Conservation (phyloP, 225 moss, liverwort and hornwort species). For the Takakia lepidozioides region DNA sequence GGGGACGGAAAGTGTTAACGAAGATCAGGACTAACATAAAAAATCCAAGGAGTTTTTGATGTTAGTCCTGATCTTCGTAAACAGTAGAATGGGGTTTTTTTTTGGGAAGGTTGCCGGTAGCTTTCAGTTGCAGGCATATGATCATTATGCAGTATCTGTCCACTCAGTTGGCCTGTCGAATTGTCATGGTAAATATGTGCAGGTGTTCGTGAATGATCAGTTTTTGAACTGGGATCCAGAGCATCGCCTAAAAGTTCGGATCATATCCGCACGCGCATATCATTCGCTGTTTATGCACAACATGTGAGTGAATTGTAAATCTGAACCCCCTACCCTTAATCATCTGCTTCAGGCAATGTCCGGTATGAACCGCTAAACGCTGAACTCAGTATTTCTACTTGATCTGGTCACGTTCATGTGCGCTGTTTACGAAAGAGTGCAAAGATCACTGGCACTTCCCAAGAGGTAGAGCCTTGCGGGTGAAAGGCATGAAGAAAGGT, state of each 20-base stretch:
- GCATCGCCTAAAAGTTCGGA: constrained; percentile 92
- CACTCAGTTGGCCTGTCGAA: too few species aligned
- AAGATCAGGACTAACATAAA: too few species aligned
- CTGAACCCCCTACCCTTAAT: constrained; percentile 2
- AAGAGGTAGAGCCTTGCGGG: constrained; percentile 5
- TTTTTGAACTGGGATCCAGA: constrained; percentile 95
- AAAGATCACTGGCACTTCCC: constrained; percentile 8
- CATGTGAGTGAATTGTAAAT: constrained; percentile 56
- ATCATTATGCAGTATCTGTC: too few species aligned
- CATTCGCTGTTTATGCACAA: constrained; percentile 98
- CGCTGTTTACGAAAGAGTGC: constrained; percentile 5
- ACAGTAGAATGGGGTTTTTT: too few species aligned
- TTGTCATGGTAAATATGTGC: constrained; percentile 7
- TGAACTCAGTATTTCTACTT: constrained; percentile 8
- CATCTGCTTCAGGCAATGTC: constrained; percentile 14
- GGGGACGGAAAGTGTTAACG: too few species aligned
- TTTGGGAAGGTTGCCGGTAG: too few species aligned
- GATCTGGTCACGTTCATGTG: constrained; percentile 5
- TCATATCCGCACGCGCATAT: constrained; percentile 96
- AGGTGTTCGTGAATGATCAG: constrained; percentile 98
- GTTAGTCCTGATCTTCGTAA: too few species aligned
- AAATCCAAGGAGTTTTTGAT: too few species aligned
- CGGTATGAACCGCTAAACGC: constrained; percentile 32
- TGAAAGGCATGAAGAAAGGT: constrained; percentile 9
- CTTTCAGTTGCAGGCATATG: too few species aligned